These are phyloP conservation scores for Oryza australiensis DNA, from an alignment of 176 grass and related monocot genomes.

Conservation along the genomic window DNA sequence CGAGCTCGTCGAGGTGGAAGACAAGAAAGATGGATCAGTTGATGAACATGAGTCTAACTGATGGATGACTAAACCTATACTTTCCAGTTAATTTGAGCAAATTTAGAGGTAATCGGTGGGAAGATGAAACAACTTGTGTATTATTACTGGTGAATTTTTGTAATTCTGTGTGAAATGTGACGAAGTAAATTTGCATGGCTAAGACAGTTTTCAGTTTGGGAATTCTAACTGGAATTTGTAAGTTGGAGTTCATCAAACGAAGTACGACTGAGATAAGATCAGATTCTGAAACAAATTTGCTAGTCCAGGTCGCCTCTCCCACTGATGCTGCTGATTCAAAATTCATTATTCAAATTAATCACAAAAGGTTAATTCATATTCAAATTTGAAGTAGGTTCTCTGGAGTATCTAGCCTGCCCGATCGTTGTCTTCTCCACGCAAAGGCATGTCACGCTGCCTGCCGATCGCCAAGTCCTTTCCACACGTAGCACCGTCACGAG, in stretches of 20 bases:
- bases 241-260: neutral
- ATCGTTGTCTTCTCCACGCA: no score
- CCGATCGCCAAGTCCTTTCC: no score
- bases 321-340: neutral
- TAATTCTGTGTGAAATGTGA: neutral
- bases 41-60: neutral
- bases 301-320: neutral
- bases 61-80: neutral
- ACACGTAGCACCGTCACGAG: no score
- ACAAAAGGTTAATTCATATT: neutral
- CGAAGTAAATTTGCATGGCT: no score
- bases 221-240: no score
- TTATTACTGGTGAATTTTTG: neutral
- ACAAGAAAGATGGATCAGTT: slow-evolving; percentile 9
- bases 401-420: no score
- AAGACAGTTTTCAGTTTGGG: no score
- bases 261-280: neutral
- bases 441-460: no score
- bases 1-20: neutral
- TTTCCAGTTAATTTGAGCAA: neutral
- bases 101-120: neutral
- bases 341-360: neutral
- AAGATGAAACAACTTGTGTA: neutral
- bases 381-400: neutral
- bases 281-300: neutral